These are phyloP conservation scores for Cercophora scortea DNA, from an alignment of 495 filamentous ascomycete genomes.

Conservation along the genomic window DNA sequence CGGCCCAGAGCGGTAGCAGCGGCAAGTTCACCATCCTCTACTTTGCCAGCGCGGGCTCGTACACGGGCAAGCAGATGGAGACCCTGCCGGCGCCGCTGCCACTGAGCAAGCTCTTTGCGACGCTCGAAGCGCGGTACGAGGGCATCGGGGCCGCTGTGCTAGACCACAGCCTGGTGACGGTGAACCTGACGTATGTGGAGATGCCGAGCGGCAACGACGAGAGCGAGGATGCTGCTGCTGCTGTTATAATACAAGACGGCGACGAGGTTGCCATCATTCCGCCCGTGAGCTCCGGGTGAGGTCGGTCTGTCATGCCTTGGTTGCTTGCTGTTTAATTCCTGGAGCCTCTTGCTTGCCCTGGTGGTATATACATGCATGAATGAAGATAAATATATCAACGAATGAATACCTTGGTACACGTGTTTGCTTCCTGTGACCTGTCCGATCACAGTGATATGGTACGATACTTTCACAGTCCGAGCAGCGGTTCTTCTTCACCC, in stretches of 20 bases:
- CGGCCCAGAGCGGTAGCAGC: background rate
- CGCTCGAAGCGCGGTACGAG: slow-evolving; percentile 69
- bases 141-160: slow-evolving; percentile 73
- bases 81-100: slow-evolving; percentile 64
- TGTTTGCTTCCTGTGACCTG: too few species aligned
- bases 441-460: too few species aligned
- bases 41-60: slow-evolving; percentile 73
- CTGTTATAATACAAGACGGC: slow-evolving; percentile 57
- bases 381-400: too few species aligned
- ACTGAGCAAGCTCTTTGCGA: slow-evolving; percentile 54
- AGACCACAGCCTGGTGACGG: slow-evolving; percentile 68
- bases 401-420: too few species aligned
- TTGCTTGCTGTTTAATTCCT: too few species aligned
- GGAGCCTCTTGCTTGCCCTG: too few species aligned
- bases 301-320: background rate
- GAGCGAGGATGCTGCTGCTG: slow-evolving; percentile 24
- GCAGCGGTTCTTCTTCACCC: too few species aligned
- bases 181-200: slow-evolving; percentile 88
- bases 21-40: slow-evolving; percentile 76
- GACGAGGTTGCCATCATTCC: slow-evolving; percentile 95
- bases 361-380: too few species aligned
- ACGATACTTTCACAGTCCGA: too few species aligned
- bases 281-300: slow-evolving; percentile 78
- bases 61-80: slow-evolving; percentile 65
- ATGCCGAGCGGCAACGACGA: slow-evolving; percentile 38